Base-by-base conservation (phyloP, 1,284 basidiomycete species). In the Leccinum fuscescens region DNA sequence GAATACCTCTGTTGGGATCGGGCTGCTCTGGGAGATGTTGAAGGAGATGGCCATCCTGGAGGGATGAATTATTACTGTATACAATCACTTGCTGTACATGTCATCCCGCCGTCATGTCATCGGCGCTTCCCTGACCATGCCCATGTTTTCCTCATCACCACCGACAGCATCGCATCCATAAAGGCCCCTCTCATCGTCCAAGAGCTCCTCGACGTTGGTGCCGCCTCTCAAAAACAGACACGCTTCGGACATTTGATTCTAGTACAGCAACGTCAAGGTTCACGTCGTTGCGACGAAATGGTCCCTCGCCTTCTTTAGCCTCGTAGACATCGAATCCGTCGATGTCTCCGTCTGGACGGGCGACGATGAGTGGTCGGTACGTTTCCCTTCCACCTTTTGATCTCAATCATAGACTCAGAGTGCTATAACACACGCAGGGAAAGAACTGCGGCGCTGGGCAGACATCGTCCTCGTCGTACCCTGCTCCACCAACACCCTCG, bases 111-210 rank as follows among this genome's bases (percentile, higher is more conserved):
- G 5, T 4, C 24, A 24, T 6, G 24, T 24, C 24, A 24, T 24
- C 24, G 24, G 24, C 24, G 84, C 17, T 58, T 62, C 7, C 71
- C 76, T 14, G 81, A 81, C n/a, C 73, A 75, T 66, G 80, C 78
- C 0, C 89, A 98, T 71, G 84, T 98, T 37, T 77, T 98, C 6
- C 78, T 99, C 48, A 89, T 96, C 55, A 87, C 90, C 0, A 93
- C 94, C 0, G 96, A 96, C 9, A 96, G 93, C 67, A 96, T 99
- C 1, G 96, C 96, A 0, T 93, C 93, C 24, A 24, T 24, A 24
- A 24, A 24, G 24, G 24, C 24, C 24, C 24, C 24, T 24, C 1
- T 1, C 24, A 98, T 99, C 57, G 92, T 94, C 3, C 76, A 84
- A 31, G 87, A 88, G 62, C 79, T 98, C 37, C 77, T 90, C 56